Percentiles rank a stretch among this genome's conserved stretches.
These are phyloP conservation scores for Streptanthus diversifolius DNA, from an alignment of 345 rosid species.

Conservation along the genomic window DNA sequence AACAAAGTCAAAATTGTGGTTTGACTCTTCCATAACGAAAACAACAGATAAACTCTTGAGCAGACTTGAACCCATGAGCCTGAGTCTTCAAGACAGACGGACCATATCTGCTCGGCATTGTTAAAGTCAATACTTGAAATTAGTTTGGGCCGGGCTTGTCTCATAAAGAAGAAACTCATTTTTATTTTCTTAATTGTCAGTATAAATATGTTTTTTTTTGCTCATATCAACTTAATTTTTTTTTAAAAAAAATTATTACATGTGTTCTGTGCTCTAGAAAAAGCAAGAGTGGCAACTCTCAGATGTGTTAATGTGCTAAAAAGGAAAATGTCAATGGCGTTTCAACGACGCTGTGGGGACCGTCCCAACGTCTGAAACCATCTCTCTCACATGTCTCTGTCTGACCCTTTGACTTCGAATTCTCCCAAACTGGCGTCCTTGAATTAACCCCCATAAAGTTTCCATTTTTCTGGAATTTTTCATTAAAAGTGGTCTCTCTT, in stretches of 20 bases:
- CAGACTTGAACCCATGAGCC: background rate
- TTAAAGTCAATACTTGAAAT: background rate
- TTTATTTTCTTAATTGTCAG: background rate
- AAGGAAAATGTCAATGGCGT: conserved; percentile 27
- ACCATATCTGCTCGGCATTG: too few species aligned
- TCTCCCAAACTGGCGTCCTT: background rate
- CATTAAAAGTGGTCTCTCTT: background rate
- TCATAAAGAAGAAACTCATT: too few species aligned
- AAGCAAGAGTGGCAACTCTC: background rate
- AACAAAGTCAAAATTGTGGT: background rate
- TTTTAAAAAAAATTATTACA: background rate
- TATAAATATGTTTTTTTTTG: background rate
- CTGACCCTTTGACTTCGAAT: conserved; percentile 12
- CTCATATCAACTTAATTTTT: background rate
- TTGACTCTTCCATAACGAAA: conserved; percentile 19
- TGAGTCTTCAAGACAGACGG: background rate
- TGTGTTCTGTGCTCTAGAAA: conserved; percentile 4
- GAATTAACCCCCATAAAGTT: background rate
- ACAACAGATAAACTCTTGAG: background rate
- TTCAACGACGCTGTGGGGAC: conserved; percentile 23
- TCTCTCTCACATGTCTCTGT: background rate
- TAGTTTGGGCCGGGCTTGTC: background rate
- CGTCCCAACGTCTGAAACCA: conserved; percentile 12
- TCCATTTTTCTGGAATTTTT: background rate
- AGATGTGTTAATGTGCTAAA: conserved; percentile 1